Evolutionary conservation across 306 rosid species (phyloP).

Genomic region (Pueraria montana): DNA sequence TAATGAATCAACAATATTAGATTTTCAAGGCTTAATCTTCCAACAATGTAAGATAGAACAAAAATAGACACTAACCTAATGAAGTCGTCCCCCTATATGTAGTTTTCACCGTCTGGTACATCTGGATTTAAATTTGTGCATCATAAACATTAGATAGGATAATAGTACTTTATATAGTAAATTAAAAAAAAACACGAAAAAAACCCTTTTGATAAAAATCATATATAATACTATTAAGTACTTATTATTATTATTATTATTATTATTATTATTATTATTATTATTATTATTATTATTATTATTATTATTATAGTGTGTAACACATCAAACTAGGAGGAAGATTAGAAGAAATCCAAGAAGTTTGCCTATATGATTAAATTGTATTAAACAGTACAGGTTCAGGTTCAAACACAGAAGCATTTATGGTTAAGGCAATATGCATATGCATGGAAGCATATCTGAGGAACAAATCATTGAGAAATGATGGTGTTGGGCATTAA

Average conservation of each 20-base stretch:
- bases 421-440: slow-evolving; percentile 47
- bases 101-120: slow-evolving; percentile 97
- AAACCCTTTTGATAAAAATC: background rate
- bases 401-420: slow-evolving; percentile 59
- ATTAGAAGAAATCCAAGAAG: slow-evolving; percentile 26
- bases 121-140: slow-evolving; percentile 58
- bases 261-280: no score
- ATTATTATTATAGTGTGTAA: background rate
- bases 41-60: background rate
- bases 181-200: background rate
- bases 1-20: background rate
- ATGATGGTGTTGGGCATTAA: slow-evolving; percentile 89
- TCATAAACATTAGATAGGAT: background rate
- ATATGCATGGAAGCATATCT: slow-evolving; percentile 54
- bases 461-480: slow-evolving; percentile 84
- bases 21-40: slow-evolving; percentile 25
- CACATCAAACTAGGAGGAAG: slow-evolving; percentile 16
- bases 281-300: no score
- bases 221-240: background rate
- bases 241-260: background rate
- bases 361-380: slow-evolving; percentile 45
- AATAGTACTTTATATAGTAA: background rate
- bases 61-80: slow-evolving; percentile 64
- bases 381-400: slow-evolving; percentile 55
- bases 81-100: slow-evolving; percentile 89